Conservation (phyloP, 1,284 basidiomycete species). For the Irpex rosettiformis region DNA sequence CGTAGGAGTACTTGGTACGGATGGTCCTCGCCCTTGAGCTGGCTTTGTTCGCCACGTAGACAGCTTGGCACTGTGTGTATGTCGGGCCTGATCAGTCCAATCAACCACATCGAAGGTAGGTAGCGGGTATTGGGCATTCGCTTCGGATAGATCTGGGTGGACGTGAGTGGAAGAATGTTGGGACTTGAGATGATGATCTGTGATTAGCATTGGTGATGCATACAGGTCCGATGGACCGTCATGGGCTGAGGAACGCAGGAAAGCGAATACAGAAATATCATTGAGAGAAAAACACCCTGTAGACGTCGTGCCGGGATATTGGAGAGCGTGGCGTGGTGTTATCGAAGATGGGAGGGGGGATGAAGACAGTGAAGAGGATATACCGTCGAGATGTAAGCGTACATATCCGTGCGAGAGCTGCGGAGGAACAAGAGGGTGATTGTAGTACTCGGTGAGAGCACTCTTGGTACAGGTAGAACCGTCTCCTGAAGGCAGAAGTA, state of each 20-base stretch:
- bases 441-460: constrained; percentile 43
- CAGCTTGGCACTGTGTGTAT: constrained; percentile 45
- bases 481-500: constrained; percentile 39
- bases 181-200: constrained; percentile 51
- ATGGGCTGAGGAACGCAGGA: constrained; percentile 27
- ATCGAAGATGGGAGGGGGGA: constrained; percentile 16
- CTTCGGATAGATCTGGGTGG: constrained; percentile 34
- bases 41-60: constrained; percentile 57
- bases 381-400: constrained; percentile 54
- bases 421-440: constrained; percentile 54
- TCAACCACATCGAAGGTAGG: constrained; percentile 58
- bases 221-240: constrained; percentile 20
- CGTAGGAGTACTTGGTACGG: constrained; percentile 1
- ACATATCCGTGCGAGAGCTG: constrained; percentile 45
- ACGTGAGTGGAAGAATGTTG: constrained; percentile 44
- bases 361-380: constrained; percentile 34
- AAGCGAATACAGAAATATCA: constrained; percentile 54
- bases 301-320: too few relatives aligned
- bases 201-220: constrained; percentile 60
- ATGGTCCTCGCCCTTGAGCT: constrained; percentile 13
- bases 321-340: too few relatives aligned
- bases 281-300: constrained; percentile 31
- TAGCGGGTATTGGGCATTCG: constrained; percentile 28
- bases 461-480: constrained; percentile 13
- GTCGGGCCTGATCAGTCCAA: constrained; percentile 51